Base-by-base conservation (phyloP, 1,284 basidiomycete genomes). In the Ganoderma sinense region DNA sequence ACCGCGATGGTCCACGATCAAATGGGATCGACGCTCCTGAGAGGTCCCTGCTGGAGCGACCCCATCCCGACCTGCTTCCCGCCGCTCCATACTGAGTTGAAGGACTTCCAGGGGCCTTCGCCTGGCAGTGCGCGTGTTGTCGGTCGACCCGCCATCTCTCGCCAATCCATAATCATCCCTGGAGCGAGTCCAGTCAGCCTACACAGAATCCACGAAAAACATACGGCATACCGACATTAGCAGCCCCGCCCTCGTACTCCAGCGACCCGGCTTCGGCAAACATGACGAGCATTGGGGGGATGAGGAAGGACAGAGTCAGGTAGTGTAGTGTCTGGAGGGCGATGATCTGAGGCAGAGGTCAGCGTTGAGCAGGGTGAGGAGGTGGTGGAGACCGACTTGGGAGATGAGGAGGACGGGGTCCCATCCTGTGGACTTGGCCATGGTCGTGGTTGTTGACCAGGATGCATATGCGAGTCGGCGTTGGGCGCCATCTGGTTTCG, bases 91-190 rank as follows among this genome's bases (percentile, higher is more conserved):
- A 89, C 91, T 73, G 90, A 89, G 45, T 87, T 85, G 79, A 89
- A 88, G 36, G 89, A 87, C 62, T 82, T 84, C 89, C 91, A 94
- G 45, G 87, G 83, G 65, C 88, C 87, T 69, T 87, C 88, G 23
- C 88, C 90, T 53, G 88, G 86, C 67, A 88, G 82, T 20, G 88
- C 87, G 69, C 86, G 87, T 1, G 92, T 88, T 0, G 95, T 96
- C 2, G 93, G 89, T 68, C 88, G 83, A 10, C 95, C 94, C 0
- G 94, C 94, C 87, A 99, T 92, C 80, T 98, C 95, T 61, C 96
- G 88, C 97, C 97, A 99, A 82, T 99, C 97, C 89, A 99, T 94
- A 36, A 99, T 85, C 93, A 97, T 95, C 11, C 92, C 91, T 93
- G 66, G 31, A 36, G n/a, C 45, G 6, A 58, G 29, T 8, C 29